Evolutionary conservation across 805 yeast genomes (phyloP), one percentile per base, ranked within the genome.

Genomic region (Tetrapisispora nanseiensis): DNA sequence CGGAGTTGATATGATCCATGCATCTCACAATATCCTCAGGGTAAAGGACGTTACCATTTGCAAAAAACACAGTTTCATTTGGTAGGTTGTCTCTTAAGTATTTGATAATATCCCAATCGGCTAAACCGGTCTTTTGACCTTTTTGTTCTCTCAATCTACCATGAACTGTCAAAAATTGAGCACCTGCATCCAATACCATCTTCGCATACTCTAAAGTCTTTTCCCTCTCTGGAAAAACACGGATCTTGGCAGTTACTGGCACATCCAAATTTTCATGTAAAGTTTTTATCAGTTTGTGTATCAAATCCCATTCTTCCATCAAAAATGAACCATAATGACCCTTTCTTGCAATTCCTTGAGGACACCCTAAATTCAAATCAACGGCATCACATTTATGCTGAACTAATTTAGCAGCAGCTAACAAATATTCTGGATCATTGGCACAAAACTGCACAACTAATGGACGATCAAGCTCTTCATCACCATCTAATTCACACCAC

Each of bases 121-220:
- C 97, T 39, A 92, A 66, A 0, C 98, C 98, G 0, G 98, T 90
- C 45, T 76, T 75, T 61, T 90, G 97, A 6, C 98, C 99, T 63
- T 92, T 92, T 94, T 87, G 90, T 44, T 90, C 98, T 49, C 99
- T 73, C 1, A 97, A 82, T 52, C 98, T 75, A 2, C 97, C 97
- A 62, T 92, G 99, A 8, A 92, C 83, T 1, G 97, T 87, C 30
- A 92, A 67, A 61, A 90, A 85, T 64, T 89, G 96, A 0, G 98
- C 98, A 10, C 99, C 98, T 0, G 97, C 95, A 46, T 71, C 72
- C 18, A 92, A 68, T 22, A 92, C 87, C 86, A 84, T 79, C 59
- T 76, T 77, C 5, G 98, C 97, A 57, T 92, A 92, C 31, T 74
- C 80, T 41, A 92, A 69, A 2, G 90, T 76, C 68, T 87, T 87